These are phyloP conservation scores for Hippophae gyantsensis DNA, from an alignment of 306 rosid genomes.

Conservation along the genomic window DNA sequence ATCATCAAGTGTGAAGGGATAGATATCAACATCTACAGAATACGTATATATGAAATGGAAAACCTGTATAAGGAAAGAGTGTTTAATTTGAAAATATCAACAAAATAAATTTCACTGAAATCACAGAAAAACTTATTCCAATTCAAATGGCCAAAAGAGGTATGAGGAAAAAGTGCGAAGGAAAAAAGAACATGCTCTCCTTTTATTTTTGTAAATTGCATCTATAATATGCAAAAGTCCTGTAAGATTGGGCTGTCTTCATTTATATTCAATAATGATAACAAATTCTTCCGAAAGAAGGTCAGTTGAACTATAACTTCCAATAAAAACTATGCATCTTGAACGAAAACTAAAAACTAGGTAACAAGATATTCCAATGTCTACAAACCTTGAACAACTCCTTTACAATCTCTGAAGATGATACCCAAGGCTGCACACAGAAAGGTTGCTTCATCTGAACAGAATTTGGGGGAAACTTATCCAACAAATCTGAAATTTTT, in stretches of 20 bases:
- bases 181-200: too few species aligned
- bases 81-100: neutral
- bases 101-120: neutral
- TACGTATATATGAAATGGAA: conserved; percentile 86
- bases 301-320: neutral
- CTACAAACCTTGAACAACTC: conserved; percentile 78
- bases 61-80: conserved; percentile 44
- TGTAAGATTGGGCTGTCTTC: too few species aligned
- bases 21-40: conserved; percentile 45
- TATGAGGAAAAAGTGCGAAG: too few species aligned
- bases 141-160: too few species aligned
- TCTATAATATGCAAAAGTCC: too few species aligned
- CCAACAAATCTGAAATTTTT: conserved; percentile 52
- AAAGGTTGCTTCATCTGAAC: conserved; percentile 91
- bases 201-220: too few species aligned
- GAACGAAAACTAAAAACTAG: conserved; percentile 7
- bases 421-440: conserved; percentile 78
- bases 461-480: conserved; percentile 70
- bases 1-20: conserved; percentile 90
- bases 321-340: neutral
- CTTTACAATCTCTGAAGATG: conserved; percentile 71
- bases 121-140: too few species aligned
- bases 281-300: too few species aligned
- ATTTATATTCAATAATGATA: too few species aligned
- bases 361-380: neutral